Percentiles rank a stretch among this genome's conserved stretches.
These are phyloP conservation scores for Rhodotorula sp. DNA, from an alignment of 1,284 basidiomycete genomes.

Conservation along the genomic window DNA sequence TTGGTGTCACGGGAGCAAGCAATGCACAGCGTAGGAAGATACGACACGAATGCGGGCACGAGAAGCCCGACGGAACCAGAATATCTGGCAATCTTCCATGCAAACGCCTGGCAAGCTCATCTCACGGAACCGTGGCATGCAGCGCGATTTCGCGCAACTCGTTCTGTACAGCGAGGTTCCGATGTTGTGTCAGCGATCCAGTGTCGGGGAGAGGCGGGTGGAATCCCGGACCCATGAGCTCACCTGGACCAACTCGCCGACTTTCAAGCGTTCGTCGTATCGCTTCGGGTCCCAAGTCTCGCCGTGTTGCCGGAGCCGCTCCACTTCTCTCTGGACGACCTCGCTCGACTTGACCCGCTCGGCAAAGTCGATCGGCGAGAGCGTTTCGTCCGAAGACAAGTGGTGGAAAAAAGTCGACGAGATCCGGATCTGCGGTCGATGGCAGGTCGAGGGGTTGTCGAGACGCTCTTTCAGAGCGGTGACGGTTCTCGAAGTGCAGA, in stretches of 20 bases:
- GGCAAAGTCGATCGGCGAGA: constrained; percentile 9
- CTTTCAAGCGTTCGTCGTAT: constrained; percentile 72
- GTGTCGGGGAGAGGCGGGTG: not conserved
- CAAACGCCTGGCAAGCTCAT: not conserved
- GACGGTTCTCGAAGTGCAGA: constrained; percentile 75
- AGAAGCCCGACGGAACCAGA: no score
- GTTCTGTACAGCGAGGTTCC: constrained; percentile 56
- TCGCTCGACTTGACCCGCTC: not conserved
- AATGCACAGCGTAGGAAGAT: not conserved
- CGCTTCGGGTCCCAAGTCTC: constrained; percentile 53
- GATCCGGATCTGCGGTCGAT: constrained; percentile 82
- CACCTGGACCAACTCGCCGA: constrained; percentile 66
- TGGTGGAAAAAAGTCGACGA: constrained; percentile 96
- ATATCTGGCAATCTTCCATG: no score
- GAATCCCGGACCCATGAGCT: not conserved
- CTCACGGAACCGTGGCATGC: not conserved
- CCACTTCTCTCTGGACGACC: constrained; percentile 47
- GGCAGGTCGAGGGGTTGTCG: constrained; percentile 55
- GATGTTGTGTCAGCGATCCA: not conserved
- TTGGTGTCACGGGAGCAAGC: not conserved
- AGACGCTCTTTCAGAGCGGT: constrained; percentile 64
- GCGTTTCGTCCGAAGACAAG: constrained; percentile 72
- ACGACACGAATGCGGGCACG: no score
- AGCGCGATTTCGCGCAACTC: constrained; percentile 35
- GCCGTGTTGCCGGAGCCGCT: constrained; percentile 53